Conservation (phyloP, 2,329 filamentous ascomycete genomes). For the Ceratocystis papillata region DNA sequence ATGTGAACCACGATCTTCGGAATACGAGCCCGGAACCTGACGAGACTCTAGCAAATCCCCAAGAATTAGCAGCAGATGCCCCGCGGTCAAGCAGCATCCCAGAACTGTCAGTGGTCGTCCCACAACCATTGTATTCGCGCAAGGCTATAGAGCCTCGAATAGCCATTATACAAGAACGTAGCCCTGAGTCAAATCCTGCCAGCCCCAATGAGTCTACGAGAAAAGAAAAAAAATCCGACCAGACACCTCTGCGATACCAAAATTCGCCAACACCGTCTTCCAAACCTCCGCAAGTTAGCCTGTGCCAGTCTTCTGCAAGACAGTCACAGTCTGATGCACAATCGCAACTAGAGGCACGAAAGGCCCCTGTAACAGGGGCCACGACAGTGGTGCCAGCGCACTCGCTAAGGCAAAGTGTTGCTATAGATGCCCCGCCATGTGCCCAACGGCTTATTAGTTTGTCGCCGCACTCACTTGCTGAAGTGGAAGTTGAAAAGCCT, state of each 20-base stretch:
- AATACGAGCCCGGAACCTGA: background rate
- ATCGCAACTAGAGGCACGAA: background rate
- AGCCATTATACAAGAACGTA: background rate
- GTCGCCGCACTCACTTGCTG: background rate
- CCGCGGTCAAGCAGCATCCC: background rate
- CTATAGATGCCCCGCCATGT: slow-evolving; percentile 7
- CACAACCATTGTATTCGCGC: background rate
- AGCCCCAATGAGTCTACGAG: background rate
- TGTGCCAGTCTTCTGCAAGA: background rate
- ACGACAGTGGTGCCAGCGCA: slow-evolving; percentile 10
- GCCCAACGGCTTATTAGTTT: slow-evolving; percentile 1
- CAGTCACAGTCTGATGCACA: background rate
- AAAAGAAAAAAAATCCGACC: background rate
- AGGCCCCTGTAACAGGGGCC: slow-evolving; percentile 1
- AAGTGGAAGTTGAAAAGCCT: background rate
- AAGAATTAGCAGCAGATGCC: background rate
- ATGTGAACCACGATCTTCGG: background rate
- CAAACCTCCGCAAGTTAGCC: background rate
- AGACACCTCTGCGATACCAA: background rate
- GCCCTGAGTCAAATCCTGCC: background rate
- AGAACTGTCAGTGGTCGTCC: background rate
- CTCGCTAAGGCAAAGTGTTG: background rate
- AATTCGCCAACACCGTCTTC: background rate
- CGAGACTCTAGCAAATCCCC: background rate
- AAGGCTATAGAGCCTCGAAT: background rate